A percentile compares a stretch with the other conserved stretches of the same genome.
phyloP scores from a whole-genome alignment of 2,329 filamentous ascomycete species.

The Aspergillus sp. region DNA sequence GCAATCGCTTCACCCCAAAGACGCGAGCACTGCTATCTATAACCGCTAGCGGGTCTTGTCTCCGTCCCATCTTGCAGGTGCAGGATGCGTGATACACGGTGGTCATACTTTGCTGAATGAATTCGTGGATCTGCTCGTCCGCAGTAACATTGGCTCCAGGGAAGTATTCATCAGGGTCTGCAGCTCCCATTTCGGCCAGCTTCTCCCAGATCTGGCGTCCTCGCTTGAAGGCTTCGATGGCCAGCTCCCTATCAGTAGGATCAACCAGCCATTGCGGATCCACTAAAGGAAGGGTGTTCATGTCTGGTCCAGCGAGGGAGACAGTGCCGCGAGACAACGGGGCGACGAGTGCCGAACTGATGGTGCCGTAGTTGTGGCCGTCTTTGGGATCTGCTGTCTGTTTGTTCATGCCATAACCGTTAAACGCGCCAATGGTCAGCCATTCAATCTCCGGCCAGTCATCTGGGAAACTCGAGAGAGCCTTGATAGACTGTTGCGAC shows the following conservation, averaged over 20 bases:
- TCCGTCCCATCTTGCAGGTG: conserved; percentile 39
- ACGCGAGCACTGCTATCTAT: conserved; percentile 32
- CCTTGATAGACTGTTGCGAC: conserved; percentile 7
- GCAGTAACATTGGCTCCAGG: conserved; percentile 37
- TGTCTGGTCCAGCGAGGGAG: conserved; percentile 12
- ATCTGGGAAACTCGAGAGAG: conserved; percentile 19
- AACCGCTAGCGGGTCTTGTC: conserved; percentile 30
- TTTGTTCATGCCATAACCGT: conserved; percentile 15
- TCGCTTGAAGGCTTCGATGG: conserved; percentile 41
- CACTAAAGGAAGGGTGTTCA: conserved; percentile 15
- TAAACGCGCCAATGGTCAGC: conserved; percentile 15
- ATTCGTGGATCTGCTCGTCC: conserved; percentile 41
- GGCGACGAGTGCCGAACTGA: conserved; percentile 10
- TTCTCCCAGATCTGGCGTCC: conserved; percentile 34
- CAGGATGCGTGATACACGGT: conserved; percentile 34
- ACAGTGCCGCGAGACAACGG: conserved; percentile 15
- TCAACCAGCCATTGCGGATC: conserved; percentile 15
- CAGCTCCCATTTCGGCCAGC: conserved; percentile 16
- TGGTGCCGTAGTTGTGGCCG: conserved; percentile 14
- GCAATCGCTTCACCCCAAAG: conserved; percentile 27
- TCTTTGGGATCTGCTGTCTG: conserved; percentile 21
- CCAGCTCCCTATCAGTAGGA: conserved; percentile 41
- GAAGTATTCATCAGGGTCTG: conserved; percentile 28
- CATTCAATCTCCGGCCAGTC: conserved; percentile 37
- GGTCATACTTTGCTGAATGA: conserved; percentile 22